Evolutionary conservation across 2,329 filamentous ascomycete genomes (phyloP), one percentile per base, ranked within the genome.

Genomic region (Penicillium digitatum): DNA sequence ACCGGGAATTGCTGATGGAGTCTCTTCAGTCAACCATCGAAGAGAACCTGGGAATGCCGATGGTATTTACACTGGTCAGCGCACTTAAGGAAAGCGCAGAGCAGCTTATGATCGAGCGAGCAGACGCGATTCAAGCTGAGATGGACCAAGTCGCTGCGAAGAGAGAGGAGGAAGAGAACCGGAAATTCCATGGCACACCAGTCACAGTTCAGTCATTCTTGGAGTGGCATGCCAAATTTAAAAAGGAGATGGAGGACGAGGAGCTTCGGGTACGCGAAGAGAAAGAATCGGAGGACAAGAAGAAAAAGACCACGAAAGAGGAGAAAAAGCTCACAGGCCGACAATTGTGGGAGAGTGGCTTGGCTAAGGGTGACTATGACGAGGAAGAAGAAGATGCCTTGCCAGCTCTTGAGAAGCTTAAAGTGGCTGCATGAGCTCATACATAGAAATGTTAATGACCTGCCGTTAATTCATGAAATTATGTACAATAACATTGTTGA

Each of bases 1-100:
- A 99, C 79, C 90, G 90, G 70, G 80, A 84, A 18, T 75, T 76
- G 49, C 83, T 99, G 14, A 82, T 97, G 16, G 79, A 85, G 48
- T 82, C 83, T 1, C 79, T 97, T 12, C 74, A 84, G 37, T 85
- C 87, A 16, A 89, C 87, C 0, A 88, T 96, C 34, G 87, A 94
- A 71, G 94, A 99, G 73, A 97, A 92, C 64, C 76, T 97, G 56
- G 94, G 94, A 59, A 97, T 97, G 87, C 89, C 91, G 52, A 99
- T 99, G 94, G 79, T 99, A 1, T 99, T 97, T 75, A 90, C 93
- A 0, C 78, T 99, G 24, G 88, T 95, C 51, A 90, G 88, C 14
- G 85, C 88, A 0, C 77, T 99, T 57, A 97, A 96, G 71, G 94
- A 99, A 56, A 81, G 83, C 48, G 93, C 92, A n/a, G 94, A 99